These are phyloP conservation scores for Ogataea nitratoaversa DNA, from an alignment of 805 yeast genomes.

Conservation along the genomic window DNA sequence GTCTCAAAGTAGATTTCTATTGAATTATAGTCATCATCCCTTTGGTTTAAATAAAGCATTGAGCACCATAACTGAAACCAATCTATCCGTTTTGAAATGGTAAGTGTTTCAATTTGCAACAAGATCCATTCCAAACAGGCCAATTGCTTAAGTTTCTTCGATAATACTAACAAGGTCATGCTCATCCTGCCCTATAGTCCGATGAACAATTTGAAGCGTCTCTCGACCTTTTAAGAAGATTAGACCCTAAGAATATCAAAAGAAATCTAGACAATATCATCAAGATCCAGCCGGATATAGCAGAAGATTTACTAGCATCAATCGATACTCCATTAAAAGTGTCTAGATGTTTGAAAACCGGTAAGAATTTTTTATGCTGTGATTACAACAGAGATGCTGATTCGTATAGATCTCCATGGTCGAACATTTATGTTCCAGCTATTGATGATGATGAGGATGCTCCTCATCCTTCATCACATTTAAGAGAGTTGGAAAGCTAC, in stretches of 20 bases:
- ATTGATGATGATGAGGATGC: conserved; percentile 55
- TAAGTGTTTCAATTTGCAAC: no score
- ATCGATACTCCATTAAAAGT: conserved; percentile 79
- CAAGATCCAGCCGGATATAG: conserved; percentile 58
- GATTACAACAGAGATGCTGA: conserved; percentile 96
- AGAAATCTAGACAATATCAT: conserved; percentile 44
- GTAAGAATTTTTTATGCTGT: conserved; percentile 75
- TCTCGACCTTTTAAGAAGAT: conserved; percentile 68
- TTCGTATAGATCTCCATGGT: conserved; percentile 87
- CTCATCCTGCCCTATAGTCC: no score
- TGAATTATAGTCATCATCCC: no score
- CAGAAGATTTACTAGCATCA: conserved; percentile 81
- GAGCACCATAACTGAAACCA: no score
- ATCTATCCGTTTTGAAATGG: no score
- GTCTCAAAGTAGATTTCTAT: no score
- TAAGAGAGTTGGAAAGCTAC: conserved; percentile 71
- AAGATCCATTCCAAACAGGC: no score
- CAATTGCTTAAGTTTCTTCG: no score
- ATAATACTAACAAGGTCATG: no score
- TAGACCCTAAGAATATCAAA: conserved; percentile 61
- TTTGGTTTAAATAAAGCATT: no score
- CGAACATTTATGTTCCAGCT: conserved; percentile 62
- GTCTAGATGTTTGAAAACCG: conserved; percentile 45
- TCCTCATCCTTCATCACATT: conserved; percentile 62
- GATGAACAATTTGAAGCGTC: conserved; percentile 71